These are phyloP conservation scores for Euphorbia tirucalli DNA, from an alignment of 345 rosid species.

Conservation along the genomic window DNA sequence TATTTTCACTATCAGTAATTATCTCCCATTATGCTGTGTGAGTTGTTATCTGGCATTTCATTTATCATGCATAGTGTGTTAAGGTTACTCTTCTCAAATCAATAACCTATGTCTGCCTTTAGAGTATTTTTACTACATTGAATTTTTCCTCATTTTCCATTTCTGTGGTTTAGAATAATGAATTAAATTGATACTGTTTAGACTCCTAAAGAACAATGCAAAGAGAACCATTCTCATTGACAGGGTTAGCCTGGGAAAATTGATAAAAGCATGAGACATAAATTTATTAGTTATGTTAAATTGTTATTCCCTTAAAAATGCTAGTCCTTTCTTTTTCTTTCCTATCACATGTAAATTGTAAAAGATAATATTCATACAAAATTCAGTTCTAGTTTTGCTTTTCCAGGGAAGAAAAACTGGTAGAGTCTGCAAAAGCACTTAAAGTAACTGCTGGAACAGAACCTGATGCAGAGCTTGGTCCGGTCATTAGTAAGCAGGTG, in stretches of 20 bases:
- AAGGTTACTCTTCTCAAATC: not conserved
- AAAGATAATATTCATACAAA: not conserved
- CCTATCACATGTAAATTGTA: not conserved
- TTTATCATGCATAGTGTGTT: not conserved
- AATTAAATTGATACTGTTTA: not conserved
- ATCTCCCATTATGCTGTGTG: not conserved
- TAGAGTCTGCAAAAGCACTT: slow-evolving; percentile 45
- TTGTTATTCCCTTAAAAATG: too few species aligned
- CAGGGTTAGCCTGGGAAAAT: not conserved
- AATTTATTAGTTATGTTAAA: too few species aligned
- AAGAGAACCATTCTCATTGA: not conserved
- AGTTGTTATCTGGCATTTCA: not conserved
- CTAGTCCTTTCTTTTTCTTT: not conserved
- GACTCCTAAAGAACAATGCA: not conserved
- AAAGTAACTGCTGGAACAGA: slow-evolving; percentile 57
- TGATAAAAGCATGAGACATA: too few species aligned
- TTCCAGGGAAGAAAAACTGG: slow-evolving; percentile 56
- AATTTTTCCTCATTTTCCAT: not conserved
- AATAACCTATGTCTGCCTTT: not conserved
- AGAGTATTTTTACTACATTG: not conserved
- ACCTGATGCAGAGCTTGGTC: slow-evolving; percentile 59
- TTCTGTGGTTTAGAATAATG: not conserved
- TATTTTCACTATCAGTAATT: not conserved
- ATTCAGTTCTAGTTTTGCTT: slow-evolving; percentile 2
- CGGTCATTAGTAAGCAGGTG: slow-evolving; percentile 66